Conservation (phyloP, 1,284 basidiomycete species). For the Athelia sp. region DNA sequence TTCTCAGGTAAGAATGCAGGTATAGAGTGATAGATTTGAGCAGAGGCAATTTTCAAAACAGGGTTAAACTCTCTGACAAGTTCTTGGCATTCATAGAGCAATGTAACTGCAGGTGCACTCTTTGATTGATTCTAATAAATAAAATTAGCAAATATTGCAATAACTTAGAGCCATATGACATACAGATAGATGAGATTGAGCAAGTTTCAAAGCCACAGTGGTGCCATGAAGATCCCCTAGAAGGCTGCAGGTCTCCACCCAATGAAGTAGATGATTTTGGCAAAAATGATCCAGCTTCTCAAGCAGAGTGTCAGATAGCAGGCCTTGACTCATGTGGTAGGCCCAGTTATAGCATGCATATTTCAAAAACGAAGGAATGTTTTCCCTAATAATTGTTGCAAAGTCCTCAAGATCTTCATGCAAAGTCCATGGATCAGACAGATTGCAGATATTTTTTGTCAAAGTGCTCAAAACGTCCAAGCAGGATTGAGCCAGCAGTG, state of each 20-base stretch:
- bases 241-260: background rate
- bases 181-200: background rate
- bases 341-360: background rate
- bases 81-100: background rate
- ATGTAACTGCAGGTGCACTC: background rate
- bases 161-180: background rate
- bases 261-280: background rate
- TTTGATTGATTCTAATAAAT: background rate
- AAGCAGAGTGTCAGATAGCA: background rate
- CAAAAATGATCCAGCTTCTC: background rate
- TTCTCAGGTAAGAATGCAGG: background rate
- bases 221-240: background rate
- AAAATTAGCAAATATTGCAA: background rate
- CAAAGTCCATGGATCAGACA: conserved; percentile 2
- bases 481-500: conserved; percentile 7
- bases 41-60: background rate
- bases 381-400: background rate
- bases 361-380: background rate
- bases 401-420: conserved; percentile 5
- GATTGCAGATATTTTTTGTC: conserved; percentile 9
- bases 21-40: background rate
- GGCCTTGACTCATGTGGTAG: background rate
- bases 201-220: background rate
- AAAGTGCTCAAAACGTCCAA: conserved; percentile 6
- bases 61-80: background rate